These are phyloP conservation scores for Macrophomina tecta DNA, from an alignment of 2,329 filamentous ascomycete genomes.

Conservation along the genomic window DNA sequence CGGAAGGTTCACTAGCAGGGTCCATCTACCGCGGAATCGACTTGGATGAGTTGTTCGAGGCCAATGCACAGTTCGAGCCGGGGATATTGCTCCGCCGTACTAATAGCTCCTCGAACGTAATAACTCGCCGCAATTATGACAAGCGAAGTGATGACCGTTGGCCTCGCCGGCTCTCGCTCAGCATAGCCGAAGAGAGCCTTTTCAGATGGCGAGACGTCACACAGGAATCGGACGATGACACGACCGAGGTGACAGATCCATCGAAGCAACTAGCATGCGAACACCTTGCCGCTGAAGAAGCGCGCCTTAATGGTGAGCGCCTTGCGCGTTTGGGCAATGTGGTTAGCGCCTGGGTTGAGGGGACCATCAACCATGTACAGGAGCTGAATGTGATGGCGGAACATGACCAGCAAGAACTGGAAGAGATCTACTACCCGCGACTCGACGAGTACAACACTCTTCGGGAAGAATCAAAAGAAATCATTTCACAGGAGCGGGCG, in stretches of 20 bases:
- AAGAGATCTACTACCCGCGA: conserved; percentile 71
- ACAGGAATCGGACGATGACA: conserved; percentile 44
- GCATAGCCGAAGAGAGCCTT: conserved; percentile 75
- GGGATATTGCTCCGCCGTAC: conserved; percentile 66
- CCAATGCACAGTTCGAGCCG: conserved; percentile 52
- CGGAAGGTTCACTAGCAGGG: conserved; percentile 62
- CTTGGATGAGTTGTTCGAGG: conserved; percentile 59
- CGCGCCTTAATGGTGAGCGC: conserved; percentile 60
- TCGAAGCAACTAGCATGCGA: conserved; percentile 44
- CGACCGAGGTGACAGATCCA: conserved; percentile 38
- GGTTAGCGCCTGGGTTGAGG: conserved; percentile 66
- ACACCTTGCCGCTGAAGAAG: conserved; percentile 57
- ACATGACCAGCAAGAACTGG: conserved; percentile 68
- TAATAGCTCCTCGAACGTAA: conserved; percentile 57
- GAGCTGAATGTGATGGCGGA: conserved; percentile 67
- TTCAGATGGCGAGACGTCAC: conserved; percentile 67
- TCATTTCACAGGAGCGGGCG: conserved; percentile 72
- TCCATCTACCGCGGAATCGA: conserved; percentile 67
- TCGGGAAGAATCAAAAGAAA: conserved; percentile 69
- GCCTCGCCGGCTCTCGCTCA: conserved; percentile 77
- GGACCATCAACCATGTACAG: conserved; percentile 63
- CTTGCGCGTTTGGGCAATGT: conserved; percentile 60
- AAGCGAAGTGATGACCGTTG: conserved; percentile 54
- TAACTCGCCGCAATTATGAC: conserved; percentile 19
- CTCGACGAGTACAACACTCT: conserved; percentile 73